These are phyloP conservation scores for Calonectria fujianensis DNA, from an alignment of 2,329 filamentous ascomycete species.

Conservation along the genomic window DNA sequence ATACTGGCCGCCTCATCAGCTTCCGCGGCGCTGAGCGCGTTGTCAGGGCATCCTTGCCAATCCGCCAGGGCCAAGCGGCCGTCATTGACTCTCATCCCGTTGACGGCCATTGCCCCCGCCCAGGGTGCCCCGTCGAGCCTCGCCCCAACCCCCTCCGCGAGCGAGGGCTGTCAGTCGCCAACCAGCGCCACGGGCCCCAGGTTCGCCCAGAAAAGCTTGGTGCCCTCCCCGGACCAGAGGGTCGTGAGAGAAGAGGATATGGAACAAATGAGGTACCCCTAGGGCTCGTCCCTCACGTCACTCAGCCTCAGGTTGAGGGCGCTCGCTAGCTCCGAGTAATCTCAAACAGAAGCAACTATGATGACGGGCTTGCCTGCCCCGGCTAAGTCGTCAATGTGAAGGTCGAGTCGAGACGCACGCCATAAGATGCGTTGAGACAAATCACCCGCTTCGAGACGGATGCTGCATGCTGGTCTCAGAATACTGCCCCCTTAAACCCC, in stretches of 20 bases:
- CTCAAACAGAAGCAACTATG: constrained; percentile 27
- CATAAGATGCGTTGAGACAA: constrained; percentile 24
- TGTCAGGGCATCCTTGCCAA: constrained; percentile 28
- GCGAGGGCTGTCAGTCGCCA: constrained; percentile 18
- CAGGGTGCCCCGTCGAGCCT: constrained; percentile 29
- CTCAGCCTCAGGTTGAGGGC: constrained; percentile 27
- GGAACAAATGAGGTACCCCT: constrained; percentile 27
- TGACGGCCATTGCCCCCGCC: constrained; percentile 16
- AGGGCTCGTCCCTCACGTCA: constrained; percentile 26
- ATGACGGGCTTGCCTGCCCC: constrained; percentile 20
- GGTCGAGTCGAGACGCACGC: constrained; percentile 10
- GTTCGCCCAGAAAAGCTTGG: constrained; percentile 24
- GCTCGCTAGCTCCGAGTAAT: constrained; percentile 27
- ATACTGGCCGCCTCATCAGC: constrained; percentile 14
- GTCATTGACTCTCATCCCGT: constrained; percentile 23
- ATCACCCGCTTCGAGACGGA: constrained; percentile 20
- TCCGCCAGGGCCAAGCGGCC: constrained; percentile 26
- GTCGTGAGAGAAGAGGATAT: constrained; percentile 11
- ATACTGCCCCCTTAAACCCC: constrained; percentile 2
- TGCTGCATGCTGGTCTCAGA: constrained; percentile 8
- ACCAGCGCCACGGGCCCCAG: constrained; percentile 23
- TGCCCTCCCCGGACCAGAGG: constrained; percentile 16
- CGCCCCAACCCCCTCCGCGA: constrained; percentile 25
- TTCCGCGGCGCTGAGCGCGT: constrained; percentile 19
- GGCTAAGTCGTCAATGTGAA: background rate